These are phyloP conservation scores for Wickerhamiella azyma DNA, from an alignment of 805 yeast genomes.

Conservation along the genomic window DNA sequence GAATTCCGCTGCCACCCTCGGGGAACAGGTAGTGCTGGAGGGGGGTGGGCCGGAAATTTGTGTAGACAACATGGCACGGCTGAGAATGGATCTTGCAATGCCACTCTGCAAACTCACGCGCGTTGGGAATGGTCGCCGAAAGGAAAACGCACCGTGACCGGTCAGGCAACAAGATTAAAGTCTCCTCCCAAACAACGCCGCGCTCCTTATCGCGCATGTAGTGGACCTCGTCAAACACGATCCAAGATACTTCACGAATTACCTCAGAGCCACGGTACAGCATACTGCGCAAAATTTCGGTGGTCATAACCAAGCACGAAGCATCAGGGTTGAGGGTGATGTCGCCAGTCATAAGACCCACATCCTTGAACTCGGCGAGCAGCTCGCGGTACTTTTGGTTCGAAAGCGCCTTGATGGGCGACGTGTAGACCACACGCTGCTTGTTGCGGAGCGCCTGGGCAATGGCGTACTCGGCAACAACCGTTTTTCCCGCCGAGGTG, in stretches of 20 bases:
- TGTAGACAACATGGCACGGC: slow-evolving; percentile 97
- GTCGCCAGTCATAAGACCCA: slow-evolving; percentile 98
- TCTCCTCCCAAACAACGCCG: slow-evolving; percentile 99
- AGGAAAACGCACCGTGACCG: slow-evolving; percentile 87
- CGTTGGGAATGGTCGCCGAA: slow-evolving; percentile 95
- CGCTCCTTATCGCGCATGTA: slow-evolving; percentile 96
- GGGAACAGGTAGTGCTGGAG: slow-evolving; percentile 95
- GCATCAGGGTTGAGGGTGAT: slow-evolving; percentile 98
- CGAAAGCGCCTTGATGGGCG: slow-evolving; percentile 89
- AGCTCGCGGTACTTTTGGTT: slow-evolving; percentile 90
- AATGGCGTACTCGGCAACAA: slow-evolving; percentile 93
- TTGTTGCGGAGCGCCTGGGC: slow-evolving; percentile 86
- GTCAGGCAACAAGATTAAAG: slow-evolving; percentile 88
- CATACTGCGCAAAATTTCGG: slow-evolving; percentile 95
- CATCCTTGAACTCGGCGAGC: slow-evolving; percentile 87
- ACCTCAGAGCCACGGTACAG: slow-evolving; percentile 93
- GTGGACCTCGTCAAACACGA: slow-evolving; percentile 94
- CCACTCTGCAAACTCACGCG: slow-evolving; percentile 99
- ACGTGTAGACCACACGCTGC: slow-evolving; percentile 88
- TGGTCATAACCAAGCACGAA: slow-evolving; percentile 95
- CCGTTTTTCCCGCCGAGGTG: slow-evolving; percentile 95
- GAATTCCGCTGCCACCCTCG: slow-evolving; percentile 97
- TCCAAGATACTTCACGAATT: slow-evolving; percentile 99
- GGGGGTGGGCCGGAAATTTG: slow-evolving; percentile 98
- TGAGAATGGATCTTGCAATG: slow-evolving; percentile 86